These are phyloP conservation scores for Suhomyces pyralidae DNA, from an alignment of 805 yeast species.

Conservation along the genomic window DNA sequence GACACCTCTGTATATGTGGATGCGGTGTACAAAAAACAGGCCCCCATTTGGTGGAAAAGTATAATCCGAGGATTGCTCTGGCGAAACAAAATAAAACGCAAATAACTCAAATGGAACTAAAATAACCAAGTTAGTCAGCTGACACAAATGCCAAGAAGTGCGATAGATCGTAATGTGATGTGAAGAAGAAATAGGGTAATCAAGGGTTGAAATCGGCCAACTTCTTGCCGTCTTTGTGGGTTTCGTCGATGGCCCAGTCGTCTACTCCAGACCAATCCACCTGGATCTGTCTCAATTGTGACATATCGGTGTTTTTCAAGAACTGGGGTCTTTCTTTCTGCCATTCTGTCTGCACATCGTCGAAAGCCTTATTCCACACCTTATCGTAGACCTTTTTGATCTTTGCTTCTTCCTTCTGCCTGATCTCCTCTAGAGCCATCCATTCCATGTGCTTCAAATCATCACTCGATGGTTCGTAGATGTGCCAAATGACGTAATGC, in stretches of 20 bases:
- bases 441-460: slow-evolving; percentile 85
- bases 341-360: slow-evolving; percentile 75
- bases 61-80: neutral
- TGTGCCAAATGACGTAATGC: slow-evolving; percentile 48
- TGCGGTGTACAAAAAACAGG: neutral
- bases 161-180: neutral
- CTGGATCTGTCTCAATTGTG: slow-evolving; percentile 43
- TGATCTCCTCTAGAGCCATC: slow-evolving; percentile 78
- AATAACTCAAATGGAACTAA: neutral
- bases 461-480: slow-evolving; percentile 91
- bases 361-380: slow-evolving; percentile 76
- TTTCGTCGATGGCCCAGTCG: slow-evolving; percentile 32
- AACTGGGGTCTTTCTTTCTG: slow-evolving; percentile 62
- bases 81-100: neutral
- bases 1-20: neutral
- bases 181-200: neutral
- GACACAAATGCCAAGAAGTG: neutral
- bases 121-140: neutral
- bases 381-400: slow-evolving; percentile 63
- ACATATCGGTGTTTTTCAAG: slow-evolving; percentile 72
- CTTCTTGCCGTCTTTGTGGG: slow-evolving; percentile 25
- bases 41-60: neutral
- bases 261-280: slow-evolving; percentile 75
- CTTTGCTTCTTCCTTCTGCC: slow-evolving; percentile 60
- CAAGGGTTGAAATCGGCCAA: slow-evolving; percentile 43